Evolutionary conservation across 768 basidiomycete genomes (phyloP).

Genomic region (Daedaleopsis nitida): DNA sequence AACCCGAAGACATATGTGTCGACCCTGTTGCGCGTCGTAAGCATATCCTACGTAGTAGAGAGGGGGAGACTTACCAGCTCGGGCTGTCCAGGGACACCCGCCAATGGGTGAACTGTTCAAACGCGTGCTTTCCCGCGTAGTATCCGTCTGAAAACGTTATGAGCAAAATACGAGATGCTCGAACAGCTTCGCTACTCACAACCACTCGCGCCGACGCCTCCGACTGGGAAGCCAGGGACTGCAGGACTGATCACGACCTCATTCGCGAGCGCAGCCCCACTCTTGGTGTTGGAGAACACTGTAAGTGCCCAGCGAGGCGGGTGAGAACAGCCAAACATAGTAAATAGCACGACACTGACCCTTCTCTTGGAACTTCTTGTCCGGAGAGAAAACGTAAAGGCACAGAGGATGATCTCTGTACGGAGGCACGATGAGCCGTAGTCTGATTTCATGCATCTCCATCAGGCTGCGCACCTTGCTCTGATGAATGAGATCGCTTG

Average conservation of each 20-base stretch:
- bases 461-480: slow-evolving; percentile 43
- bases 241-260: slow-evolving; percentile 60
- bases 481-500: slow-evolving; percentile 74
- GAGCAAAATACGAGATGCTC: neutral
- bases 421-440: neutral
- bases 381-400: slow-evolving; percentile 74
- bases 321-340: slow-evolving; percentile 29
- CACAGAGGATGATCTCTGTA: slow-evolving; percentile 71
- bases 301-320: neutral
- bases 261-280: slow-evolving; percentile 70
- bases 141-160: slow-evolving; percentile 38
- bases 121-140: slow-evolving; percentile 69
- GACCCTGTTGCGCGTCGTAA: neutral
- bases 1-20: slow-evolving; percentile 11
- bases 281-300: slow-evolving; percentile 67
- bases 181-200: slow-evolving; percentile 42
- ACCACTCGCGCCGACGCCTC: slow-evolving; percentile 71
- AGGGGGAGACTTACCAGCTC: slow-evolving; percentile 31
- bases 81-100: slow-evolving; percentile 52
- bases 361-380: slow-evolving; percentile 58
- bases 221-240: slow-evolving; percentile 70
- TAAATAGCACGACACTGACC: slow-evolving; percentile 37
- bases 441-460: no score
- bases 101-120: slow-evolving; percentile 77
- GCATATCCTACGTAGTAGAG: neutral